Base-by-base conservation (phyloP, 2,329 filamentous ascomycete genomes). In the Xylariaceae sp. region DNA sequence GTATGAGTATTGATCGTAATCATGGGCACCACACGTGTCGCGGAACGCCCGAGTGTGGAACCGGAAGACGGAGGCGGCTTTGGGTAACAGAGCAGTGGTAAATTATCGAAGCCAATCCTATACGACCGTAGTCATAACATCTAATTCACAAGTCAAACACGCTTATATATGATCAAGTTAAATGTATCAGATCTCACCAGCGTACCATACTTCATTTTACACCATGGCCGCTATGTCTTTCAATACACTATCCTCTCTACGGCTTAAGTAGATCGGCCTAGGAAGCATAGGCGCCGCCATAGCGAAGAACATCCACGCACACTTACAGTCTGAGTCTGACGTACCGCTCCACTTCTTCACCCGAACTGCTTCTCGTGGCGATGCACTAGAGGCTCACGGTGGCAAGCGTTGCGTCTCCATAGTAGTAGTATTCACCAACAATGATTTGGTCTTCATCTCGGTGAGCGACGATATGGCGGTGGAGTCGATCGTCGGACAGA, bases 221-320 rank as follows among this genome's bases (percentile, higher is more conserved):
- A 21, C 30, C 27, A 52, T 52, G 49, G 35, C 49, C n/a, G 10
- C 43, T 29, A 33, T 27, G 13, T 35, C 23, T 18, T 5, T 4
- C 15, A n/a, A n/a, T n/a, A n/a, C n/a, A n/a, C n/a, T n/a, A n/a
- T n/a, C n/a, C n/a, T n/a, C 24, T 15, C 51, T 11, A 20, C 32
- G n/a, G 16, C 24, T 37, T 18, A 49, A 49, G 15, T 66, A 60
- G 61, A 59, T 63, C 30, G 79, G 79, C 3, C 72, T 81, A 0
- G 78, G 79, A 1, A 81, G 77, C 1, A 81, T 81, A 78, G 79
- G 79, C 1, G 65, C 73, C 0, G 68, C 65, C 1, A 82, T 82
- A 79, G 75, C 78, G 1, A 67, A 64, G 6, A 81, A 81, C 51
- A 67, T 81, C 0, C 79, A 81, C 33, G 74, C 68, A 21, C 65